Base-by-base conservation (phyloP, 208 protist species). In the Giardia muris region DNA sequence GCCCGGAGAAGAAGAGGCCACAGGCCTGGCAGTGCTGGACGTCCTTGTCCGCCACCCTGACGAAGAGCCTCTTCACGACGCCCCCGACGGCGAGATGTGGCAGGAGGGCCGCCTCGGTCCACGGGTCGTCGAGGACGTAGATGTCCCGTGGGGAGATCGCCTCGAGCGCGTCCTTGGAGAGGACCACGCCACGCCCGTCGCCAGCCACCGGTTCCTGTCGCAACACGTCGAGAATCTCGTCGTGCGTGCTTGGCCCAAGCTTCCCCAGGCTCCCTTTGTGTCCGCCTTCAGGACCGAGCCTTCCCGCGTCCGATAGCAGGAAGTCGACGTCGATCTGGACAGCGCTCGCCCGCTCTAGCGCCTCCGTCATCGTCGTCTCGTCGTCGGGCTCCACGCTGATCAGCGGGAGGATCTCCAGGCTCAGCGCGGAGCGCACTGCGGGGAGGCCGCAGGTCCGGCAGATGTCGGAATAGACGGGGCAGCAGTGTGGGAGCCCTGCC, bases 11-110 rank as follows among this genome's bases (percentile, higher is more conserved):
- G 87, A 90, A 90, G 87, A 90, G 48, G 1, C 43, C 2, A n/a
- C 87, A 90, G 1, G 4, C 1, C 43, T 44, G 43, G n/a, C 87
- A 90, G 87, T 47, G 48, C 45, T 90, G 87, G 48, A 90, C 43
- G 0, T 90, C 43, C 2, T 22, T 1, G 1, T 90, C 43, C 2
- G n/a, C 45, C 2, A 47, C 45, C 2, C n/a, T 0, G 0, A 90
- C 45, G 45, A 47, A 90, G 45, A 90, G 19, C 4, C 87, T 43
- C 45, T 90, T 90, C 1, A 90, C 45, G 1, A 90, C 43, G n/a
- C 45, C 45, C 1, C 45, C 87, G n/a, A 90, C 87, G 1, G 2
- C 44, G 45, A 90, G 45, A 2, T 47, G 22, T 45, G 86, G 86
- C n/a, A 89, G 86, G 22, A 44, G 22, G 42, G 86, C 4, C 3